Conservation (phyloP, 1,284 basidiomycete genomes). For the Rhodotorula sp. region DNA sequence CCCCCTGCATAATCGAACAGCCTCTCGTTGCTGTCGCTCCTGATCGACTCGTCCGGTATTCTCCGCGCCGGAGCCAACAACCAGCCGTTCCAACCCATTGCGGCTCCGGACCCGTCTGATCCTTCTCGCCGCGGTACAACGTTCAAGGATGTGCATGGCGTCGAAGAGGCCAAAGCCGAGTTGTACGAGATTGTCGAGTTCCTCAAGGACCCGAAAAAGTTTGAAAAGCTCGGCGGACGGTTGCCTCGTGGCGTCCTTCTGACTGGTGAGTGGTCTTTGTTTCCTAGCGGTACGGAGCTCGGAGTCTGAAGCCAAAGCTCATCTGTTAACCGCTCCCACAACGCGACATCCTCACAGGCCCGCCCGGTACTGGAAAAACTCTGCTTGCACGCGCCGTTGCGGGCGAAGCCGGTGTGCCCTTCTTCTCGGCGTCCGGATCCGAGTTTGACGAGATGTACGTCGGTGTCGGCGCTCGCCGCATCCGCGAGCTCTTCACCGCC, state of each 20-base stretch:
- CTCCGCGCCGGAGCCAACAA: conserved; percentile 79
- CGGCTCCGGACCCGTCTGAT: conserved; percentile 66
- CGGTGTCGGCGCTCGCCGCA: conserved; percentile 91
- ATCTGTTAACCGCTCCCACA: too few relatives aligned
- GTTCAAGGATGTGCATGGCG: conserved; percentile 89
- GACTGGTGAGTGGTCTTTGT: conserved; percentile 66
- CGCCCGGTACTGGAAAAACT: conserved; percentile 86
- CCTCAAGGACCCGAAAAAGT: conserved; percentile 82
- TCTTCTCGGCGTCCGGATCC: conserved; percentile 70
- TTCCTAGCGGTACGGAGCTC: too few relatives aligned
- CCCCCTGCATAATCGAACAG: conserved; percentile 52
- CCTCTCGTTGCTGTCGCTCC: conserved; percentile 77
- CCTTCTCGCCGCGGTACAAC: conserved; percentile 51
- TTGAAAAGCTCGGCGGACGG: conserved; percentile 83
- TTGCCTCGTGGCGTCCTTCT: conserved; percentile 87
- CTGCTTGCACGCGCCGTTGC: conserved; percentile 93
- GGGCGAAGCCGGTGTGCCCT: conserved; percentile 93
- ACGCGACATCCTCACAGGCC: conserved; percentile 43
- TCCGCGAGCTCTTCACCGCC: conserved; percentile 91
- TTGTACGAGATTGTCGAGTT: conserved; percentile 90
- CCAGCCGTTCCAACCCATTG: conserved; percentile 70
- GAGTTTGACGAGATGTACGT: conserved; percentile 91
- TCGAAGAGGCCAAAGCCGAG: conserved; percentile 92
- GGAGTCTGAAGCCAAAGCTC: too few relatives aligned
- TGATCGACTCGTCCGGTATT: conserved; percentile 87